Evolutionary conservation across 2,329 filamentous ascomycete species (phyloP).

Genomic region (Exophiala spinifera): DNA sequence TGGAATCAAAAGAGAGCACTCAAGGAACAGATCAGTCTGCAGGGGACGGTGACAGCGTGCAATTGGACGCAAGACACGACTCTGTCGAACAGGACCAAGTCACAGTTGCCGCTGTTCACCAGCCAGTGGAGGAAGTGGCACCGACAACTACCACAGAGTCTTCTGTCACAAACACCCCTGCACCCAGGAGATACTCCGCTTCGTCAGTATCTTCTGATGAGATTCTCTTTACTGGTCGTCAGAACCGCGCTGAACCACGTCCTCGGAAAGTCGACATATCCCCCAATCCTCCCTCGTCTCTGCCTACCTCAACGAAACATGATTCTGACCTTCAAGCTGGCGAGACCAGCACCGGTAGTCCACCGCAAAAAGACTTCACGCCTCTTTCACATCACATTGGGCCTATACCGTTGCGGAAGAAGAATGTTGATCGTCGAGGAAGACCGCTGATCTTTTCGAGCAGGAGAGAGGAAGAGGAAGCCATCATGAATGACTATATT

Average conservation of each 20-base stretch:
- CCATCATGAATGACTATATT: conserved; percentile 66
- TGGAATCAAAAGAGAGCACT: conserved; percentile 2
- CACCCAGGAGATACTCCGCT: conserved; percentile 12
- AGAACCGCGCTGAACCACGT: conserved; percentile 2
- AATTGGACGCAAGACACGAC: neutral
- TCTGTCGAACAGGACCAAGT: neutral
- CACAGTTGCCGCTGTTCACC: neutral
- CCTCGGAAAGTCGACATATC: neutral
- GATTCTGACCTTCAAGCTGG: neutral
- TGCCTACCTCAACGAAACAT: neutral
- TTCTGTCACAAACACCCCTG: neutral
- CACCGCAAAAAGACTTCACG: neutral
- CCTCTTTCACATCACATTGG: conserved; percentile 1
- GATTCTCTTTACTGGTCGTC: conserved; percentile 24
- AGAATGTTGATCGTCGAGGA: conserved; percentile 4
- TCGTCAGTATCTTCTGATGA: conserved; percentile 26
- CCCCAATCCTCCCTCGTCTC: neutral
- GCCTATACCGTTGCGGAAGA: conserved; percentile 3
- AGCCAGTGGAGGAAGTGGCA: neutral
- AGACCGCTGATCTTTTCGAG: neutral
- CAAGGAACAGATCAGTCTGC: neutral
- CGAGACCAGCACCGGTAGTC: neutral
- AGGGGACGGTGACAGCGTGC: neutral
- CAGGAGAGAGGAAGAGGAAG: conserved; percentile 49
- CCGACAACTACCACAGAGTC: neutral